Evolutionary conservation across 495 filamentous ascomycete species (phyloP).

Genomic region (Aspergillus leporis): DNA sequence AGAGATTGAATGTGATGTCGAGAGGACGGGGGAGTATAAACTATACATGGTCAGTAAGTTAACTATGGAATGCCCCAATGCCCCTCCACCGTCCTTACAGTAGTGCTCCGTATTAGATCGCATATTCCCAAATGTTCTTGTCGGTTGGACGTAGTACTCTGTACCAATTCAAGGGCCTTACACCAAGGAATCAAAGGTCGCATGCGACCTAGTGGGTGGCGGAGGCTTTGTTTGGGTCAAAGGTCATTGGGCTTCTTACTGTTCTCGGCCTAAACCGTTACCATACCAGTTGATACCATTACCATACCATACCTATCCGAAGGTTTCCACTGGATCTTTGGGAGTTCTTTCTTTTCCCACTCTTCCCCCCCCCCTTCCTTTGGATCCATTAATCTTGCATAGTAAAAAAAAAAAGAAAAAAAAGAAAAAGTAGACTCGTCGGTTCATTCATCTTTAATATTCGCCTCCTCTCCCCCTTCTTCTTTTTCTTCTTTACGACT

Average conservation of each 20-base stretch:
- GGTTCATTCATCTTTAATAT: slow-evolving; percentile 8
- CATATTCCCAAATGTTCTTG: too few relatives aligned
- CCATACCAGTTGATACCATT: not conserved
- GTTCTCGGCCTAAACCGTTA: slow-evolving; percentile 3
- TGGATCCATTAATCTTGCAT: slow-evolving; percentile 12
- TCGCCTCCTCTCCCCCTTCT: slow-evolving; percentile 10
- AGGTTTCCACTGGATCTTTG: too few relatives aligned
- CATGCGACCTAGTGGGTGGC: not conserved
- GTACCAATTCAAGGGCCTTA: not conserved
- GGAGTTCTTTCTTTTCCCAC: too few relatives aligned
- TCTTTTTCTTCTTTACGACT: slow-evolving; percentile 12
- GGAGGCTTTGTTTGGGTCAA: slow-evolving; percentile 9
- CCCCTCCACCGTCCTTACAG: too few relatives aligned
- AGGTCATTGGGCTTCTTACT: slow-evolving; percentile 18
- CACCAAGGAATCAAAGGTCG: not conserved
- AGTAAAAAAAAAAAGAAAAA: not conserved
- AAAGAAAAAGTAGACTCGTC: slow-evolving; percentile 3
- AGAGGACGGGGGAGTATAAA: too few relatives aligned
- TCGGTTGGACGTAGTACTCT: too few relatives aligned
- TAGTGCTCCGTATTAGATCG: too few relatives aligned
- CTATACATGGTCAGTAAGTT: too few relatives aligned
- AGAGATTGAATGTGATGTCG: too few relatives aligned
- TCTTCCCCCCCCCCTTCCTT: slow-evolving; percentile 7
- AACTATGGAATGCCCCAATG: too few relatives aligned
- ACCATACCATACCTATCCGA: slow-evolving; percentile 1